Base-by-base conservation (phyloP, 352 stramenopile species). In the Globisporangium okanoganense region DNA sequence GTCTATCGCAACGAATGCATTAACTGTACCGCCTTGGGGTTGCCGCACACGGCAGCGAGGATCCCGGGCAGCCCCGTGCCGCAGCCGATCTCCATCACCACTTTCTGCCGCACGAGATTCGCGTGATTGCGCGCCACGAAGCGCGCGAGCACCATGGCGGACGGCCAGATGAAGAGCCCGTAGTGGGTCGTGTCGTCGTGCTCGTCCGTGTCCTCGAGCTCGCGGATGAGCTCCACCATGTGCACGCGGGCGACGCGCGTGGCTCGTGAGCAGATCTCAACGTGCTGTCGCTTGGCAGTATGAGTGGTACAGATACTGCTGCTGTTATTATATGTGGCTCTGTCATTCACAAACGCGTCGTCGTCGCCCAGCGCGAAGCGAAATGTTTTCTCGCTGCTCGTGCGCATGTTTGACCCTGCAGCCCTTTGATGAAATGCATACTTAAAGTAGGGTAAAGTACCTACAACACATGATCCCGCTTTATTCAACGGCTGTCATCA, bases 121-220 rank as follows among this genome's bases (percentile, higher is more conserved):
- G 47, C 25, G 12, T 47, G 49, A 47, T 87, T 51, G 18, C 65
- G 65, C 1, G 75, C 77, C 20, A 90, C 25, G 56, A 82, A 87
- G 18, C 70, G 71, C 40, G 78, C 76, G 20, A 90, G 56, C 27
- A 84, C 56, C 31, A 81, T 61, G 8, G 81, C 81, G 0, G 75
- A 82, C 1, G 81, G 78, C 81, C 81, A 90, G 20, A 90, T 52
- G 51, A 90, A 90, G 56, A 90, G 64, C 16, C 78, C 81, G 22
- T 82, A 90, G 56, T 88, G 71, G 44, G 35, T 56, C 10, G 52
- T 55, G 52, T 61, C 52, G 33, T 60, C 54, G 20, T 61, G 52
- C 0, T 10, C 20, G 4, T 18, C 13, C 9, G 33, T 51, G 22
- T 78, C 67, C 20, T 71, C 65, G 6, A 73, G 64, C 29, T 78